Percentiles rank a stretch among this genome's conserved stretches.
phyloP scores from a whole-genome alignment of 2,329 filamentous ascomycete genomes.

The Chalaropsis thielavioides region DNA sequence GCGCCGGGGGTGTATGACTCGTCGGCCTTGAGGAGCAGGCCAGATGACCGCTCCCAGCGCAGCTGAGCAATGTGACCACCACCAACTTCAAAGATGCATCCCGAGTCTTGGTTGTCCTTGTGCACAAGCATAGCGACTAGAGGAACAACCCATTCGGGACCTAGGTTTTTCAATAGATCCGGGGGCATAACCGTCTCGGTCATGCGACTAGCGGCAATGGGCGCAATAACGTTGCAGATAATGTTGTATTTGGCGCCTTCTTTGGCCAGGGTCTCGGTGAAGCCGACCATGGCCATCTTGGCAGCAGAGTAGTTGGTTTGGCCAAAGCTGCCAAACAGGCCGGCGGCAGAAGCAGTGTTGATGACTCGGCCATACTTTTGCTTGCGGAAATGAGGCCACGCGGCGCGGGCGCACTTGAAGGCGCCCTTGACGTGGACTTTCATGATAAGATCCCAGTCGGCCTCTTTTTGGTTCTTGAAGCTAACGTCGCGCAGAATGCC shows the following conservation, averaged over 20 bases:
- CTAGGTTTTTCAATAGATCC: conserved; percentile 72
- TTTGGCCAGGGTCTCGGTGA: conserved; percentile 95
- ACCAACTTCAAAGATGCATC: conserved; percentile 84
- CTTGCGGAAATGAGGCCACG: conserved; percentile 96
- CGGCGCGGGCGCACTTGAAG: conserved; percentile 89
- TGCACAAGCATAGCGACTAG: conserved; percentile 80
- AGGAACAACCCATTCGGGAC: conserved; percentile 90
- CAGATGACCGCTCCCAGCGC: conserved; percentile 85
- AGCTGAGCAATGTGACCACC: conserved; percentile 87
- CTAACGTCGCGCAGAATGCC: conserved; percentile 88
- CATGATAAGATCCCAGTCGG: conserved; percentile 92
- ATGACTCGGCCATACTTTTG: conserved; percentile 96
- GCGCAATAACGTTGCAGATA: conserved; percentile 83
- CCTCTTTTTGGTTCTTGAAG: conserved; percentile 98
- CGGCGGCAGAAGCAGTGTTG: conserved; percentile 92
- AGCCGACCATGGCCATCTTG: conserved; percentile 88
- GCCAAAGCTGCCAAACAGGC: conserved; percentile 88
- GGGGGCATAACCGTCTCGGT: conserved; percentile 90
- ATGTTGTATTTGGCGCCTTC: conserved; percentile 98
- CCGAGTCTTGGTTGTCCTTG: conserved; percentile 75
- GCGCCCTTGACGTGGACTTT: conserved; percentile 84
- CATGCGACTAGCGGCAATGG: conserved; percentile 86
- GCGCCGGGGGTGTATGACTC: conserved; percentile 76
- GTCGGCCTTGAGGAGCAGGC: conserved; percentile 80
- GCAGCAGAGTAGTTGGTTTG: conserved; percentile 96